Percentiles rank a stretch among this genome's conserved stretches.
Evolutionary conservation across 176 grass and related monocot genomes (phyloP).

Genomic region (Rhipidocladum racemiflorum): DNA sequence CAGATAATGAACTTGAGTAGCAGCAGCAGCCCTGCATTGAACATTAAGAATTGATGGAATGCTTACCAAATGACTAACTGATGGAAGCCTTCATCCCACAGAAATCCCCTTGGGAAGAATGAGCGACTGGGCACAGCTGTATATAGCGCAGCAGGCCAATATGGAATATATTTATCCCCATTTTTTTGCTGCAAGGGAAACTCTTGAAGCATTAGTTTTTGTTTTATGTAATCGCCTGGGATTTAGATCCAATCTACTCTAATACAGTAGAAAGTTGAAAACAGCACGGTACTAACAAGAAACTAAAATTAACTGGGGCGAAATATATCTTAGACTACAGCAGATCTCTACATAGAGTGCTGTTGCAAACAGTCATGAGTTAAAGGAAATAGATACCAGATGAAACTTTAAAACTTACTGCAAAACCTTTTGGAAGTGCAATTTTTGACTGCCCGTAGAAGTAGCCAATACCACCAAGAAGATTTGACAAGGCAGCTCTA

Average conservation of each 20-base stretch:
- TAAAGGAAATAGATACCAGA: constrained; percentile 21
- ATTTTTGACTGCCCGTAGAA: constrained; percentile 96
- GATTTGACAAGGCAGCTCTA: constrained; percentile 77
- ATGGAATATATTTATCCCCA: constrained; percentile 84
- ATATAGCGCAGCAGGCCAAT: constrained; percentile 87
- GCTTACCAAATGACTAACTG: constrained; percentile 80
- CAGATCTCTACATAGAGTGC: constrained; percentile 15
- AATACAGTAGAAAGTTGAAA: constrained; percentile 1
- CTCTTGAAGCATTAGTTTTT: constrained; percentile 19
- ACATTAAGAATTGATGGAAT: constrained; percentile 26
- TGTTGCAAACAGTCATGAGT: background rate
- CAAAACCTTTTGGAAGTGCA: constrained; percentile 81
- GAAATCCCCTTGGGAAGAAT: constrained; percentile 93
- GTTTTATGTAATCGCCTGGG: background rate
- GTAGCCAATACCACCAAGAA: constrained; percentile 88
- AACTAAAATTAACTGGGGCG: background rate
- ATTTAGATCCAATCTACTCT: constrained; percentile 6
- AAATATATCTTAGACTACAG: constrained; percentile 11
- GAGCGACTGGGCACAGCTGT: constrained; percentile 95
- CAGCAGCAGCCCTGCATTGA: background rate
- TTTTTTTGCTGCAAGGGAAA: constrained; percentile 75
- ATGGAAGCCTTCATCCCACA: constrained; percentile 99
- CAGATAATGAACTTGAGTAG: constrained; percentile 1
- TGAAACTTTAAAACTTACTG: constrained; percentile 65
- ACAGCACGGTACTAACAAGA: background rate